These are phyloP conservation scores for Fistulifera solaris DNA, from an alignment of 108 stramenopile genomes.

Conservation along the genomic window DNA sequence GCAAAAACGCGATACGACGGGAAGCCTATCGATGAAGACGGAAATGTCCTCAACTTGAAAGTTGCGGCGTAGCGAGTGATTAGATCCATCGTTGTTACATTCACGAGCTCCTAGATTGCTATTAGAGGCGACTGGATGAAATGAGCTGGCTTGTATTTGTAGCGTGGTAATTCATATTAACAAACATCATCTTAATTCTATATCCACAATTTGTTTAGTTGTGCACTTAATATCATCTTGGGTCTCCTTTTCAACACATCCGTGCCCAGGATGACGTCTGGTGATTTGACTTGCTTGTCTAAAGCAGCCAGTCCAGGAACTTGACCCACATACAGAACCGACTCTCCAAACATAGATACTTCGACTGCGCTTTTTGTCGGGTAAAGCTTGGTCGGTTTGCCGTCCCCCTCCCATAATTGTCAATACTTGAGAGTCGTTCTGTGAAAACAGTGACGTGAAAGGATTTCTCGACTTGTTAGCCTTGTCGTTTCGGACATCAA, in stretches of 20 bases:
- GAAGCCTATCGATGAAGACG: slow-evolving; percentile 48
- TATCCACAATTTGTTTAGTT: slow-evolving; percentile 4
- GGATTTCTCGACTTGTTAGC: slow-evolving; percentile 31
- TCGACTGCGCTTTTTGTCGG: slow-evolving; percentile 17
- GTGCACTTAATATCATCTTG: slow-evolving; percentile 45
- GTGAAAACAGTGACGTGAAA: slow-evolving; percentile 11
- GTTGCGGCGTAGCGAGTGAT: neutral
- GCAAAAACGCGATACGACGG: slow-evolving; percentile 58
- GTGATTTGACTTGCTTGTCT: slow-evolving; percentile 52
- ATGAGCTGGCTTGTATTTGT: too few species aligned
- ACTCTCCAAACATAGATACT: slow-evolving; percentile 22
- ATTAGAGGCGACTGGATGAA: too few species aligned
- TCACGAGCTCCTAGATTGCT: too few species aligned
- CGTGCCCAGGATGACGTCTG: slow-evolving; percentile 69
- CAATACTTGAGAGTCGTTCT: too few species aligned
- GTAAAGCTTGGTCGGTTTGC: slow-evolving; percentile 32
- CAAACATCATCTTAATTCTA: neutral
- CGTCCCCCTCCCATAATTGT: slow-evolving; percentile 33
- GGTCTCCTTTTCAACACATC: slow-evolving; percentile 44
- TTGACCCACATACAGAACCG: slow-evolving; percentile 54
- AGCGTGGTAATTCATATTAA: too few species aligned
- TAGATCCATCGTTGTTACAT: too few species aligned
- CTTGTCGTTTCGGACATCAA: slow-evolving; percentile 17
- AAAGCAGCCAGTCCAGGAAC: slow-evolving; percentile 67
- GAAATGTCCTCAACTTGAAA: slow-evolving; percentile 7